Conservation (phyloP, 441 rosid species). For the Brassica hybrid region DNA sequence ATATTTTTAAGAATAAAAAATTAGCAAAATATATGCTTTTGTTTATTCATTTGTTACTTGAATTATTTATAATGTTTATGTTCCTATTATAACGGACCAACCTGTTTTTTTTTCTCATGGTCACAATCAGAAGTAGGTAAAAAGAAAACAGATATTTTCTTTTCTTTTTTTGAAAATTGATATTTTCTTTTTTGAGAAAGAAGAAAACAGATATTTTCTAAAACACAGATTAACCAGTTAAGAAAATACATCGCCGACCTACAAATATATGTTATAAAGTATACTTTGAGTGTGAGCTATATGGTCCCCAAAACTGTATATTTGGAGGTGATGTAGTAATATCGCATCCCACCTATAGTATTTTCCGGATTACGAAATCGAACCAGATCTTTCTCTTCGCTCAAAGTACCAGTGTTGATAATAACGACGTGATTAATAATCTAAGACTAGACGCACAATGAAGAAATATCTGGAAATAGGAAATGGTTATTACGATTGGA, state of each 20-base stretch:
- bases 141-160: not conserved
- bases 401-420: constrained; percentile 11
- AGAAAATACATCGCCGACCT: constrained; percentile 1
- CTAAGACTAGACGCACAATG: constrained; percentile 1
- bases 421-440: constrained; percentile 7
- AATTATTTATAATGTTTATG: not conserved
- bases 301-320: constrained; percentile 6
- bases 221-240: constrained; percentile 1
- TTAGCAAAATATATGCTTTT: not conserved
- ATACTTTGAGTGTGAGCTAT: constrained; percentile 15
- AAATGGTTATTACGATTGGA: not conserved
- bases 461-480: not conserved
- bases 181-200: too few species aligned
- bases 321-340: not conserved
- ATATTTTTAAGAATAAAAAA: not conserved
- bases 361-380: constrained; percentile 15
- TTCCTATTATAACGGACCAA: not conserved
- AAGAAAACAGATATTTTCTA: not conserved
- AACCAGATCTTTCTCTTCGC: constrained; percentile 8
- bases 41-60: not conserved
- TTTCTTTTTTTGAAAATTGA: too few species aligned
- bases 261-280: not conserved
- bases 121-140: constrained; percentile 6
- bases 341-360: not conserved
- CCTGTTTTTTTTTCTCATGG: not conserved